phyloP scores from a whole-genome alignment of 2,329 filamentous ascomycete species.

The Apiospora saccharicola region DNA sequence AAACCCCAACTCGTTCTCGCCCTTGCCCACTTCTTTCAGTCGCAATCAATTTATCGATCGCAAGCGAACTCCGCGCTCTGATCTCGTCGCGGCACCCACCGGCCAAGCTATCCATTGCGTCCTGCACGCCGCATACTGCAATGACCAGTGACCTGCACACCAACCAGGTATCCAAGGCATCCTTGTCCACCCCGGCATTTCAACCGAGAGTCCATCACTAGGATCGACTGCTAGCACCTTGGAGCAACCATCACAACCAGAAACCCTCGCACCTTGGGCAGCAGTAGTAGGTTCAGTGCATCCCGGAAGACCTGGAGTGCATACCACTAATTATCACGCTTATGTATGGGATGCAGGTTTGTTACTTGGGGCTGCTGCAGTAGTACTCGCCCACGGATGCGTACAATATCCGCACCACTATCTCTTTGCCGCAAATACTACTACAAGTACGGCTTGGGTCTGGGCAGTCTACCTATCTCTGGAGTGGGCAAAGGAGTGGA shows the following conservation, averaged over 20 bases:
- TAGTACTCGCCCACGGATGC: neutral
- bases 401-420: conserved; percentile 1
- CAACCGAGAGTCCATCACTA: conserved; percentile 7
- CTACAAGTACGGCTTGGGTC: neutral
- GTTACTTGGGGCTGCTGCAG: neutral
- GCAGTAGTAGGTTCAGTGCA: neutral
- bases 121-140: conserved; percentile 6
- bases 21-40: neutral
- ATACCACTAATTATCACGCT: neutral
- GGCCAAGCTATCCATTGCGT: neutral
- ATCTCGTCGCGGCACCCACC: conserved; percentile 7
- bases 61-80: conserved; percentile 19
- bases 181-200: conserved; percentile 13
- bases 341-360: neutral
- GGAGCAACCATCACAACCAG: no score
- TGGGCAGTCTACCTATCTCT: neutral
- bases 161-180: conserved; percentile 8
- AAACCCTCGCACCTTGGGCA: neutral
- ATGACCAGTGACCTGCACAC: conserved; percentile 15
- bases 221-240: conserved; percentile 16
- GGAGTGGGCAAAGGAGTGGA: conserved; percentile 7
- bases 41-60: neutral
- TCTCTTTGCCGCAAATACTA: neutral
- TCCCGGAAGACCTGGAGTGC: conserved; percentile 1
- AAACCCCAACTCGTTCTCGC: neutral